Evolutionary conservation across 1,284 basidiomycete genomes (phyloP).

Genomic region (Coriolopsis trogii): DNA sequence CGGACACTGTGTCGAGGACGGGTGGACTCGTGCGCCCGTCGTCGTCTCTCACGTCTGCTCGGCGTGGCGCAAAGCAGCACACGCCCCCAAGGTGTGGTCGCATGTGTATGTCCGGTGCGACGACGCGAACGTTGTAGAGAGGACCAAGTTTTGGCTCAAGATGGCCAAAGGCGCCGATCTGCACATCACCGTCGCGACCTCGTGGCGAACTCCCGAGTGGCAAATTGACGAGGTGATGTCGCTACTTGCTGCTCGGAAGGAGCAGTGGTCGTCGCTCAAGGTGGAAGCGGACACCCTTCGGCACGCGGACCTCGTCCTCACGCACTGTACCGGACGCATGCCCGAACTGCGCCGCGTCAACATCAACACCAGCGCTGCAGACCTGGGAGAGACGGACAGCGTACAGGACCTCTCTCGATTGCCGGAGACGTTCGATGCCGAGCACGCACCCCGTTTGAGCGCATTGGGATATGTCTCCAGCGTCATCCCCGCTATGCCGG

Average conservation of each 20-base stretch:
- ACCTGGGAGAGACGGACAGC: slow-evolving; percentile 15
- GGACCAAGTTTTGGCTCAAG: slow-evolving; percentile 53
- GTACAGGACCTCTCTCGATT: slow-evolving; percentile 25
- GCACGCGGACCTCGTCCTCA: slow-evolving; percentile 44
- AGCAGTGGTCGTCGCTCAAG: slow-evolving; percentile 48
- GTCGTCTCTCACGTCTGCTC: slow-evolving; percentile 62
- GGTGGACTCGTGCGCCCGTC: slow-evolving; percentile 59
- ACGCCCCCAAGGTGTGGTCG: slow-evolving; percentile 59
- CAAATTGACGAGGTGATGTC: slow-evolving; percentile 39
- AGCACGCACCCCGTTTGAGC: slow-evolving; percentile 39
- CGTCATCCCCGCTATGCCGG: slow-evolving; percentile 35
- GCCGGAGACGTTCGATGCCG: slow-evolving; percentile 30
- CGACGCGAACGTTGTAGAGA: slow-evolving; percentile 42
- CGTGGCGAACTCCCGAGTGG: slow-evolving; percentile 20
- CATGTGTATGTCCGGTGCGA: slow-evolving; percentile 55
- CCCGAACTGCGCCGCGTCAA: slow-evolving; percentile 28
- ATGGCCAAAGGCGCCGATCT: slow-evolving; percentile 46
- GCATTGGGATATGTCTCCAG: slow-evolving; percentile 39
- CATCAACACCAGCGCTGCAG: slow-evolving; percentile 25
- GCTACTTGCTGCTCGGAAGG: slow-evolving; percentile 41
- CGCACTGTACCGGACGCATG: slow-evolving; percentile 15
- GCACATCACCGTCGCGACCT: slow-evolving; percentile 47
- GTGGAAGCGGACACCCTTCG: slow-evolving; percentile 42
- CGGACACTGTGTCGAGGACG: slow-evolving; percentile 49
- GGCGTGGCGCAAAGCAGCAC: slow-evolving; percentile 58